Percentiles rank a stretch among this genome's conserved stretches.
Evolutionary conservation across 139 green algal species (phyloP).

Genomic region (Ettlia oleoabundans): DNA sequence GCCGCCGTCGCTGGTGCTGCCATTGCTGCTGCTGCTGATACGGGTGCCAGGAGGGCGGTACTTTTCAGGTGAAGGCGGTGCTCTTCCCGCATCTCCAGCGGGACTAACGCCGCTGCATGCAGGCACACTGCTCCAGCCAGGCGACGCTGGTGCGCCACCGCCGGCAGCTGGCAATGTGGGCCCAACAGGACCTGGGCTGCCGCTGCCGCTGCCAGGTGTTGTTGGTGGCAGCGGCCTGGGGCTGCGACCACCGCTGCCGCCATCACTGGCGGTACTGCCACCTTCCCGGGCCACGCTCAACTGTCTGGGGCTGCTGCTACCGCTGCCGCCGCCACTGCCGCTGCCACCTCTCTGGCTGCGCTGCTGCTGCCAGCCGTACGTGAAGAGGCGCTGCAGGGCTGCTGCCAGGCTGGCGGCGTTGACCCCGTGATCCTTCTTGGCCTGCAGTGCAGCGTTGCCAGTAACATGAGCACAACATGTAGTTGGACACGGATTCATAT

Average conservation of each 20-base stretch:
- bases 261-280: too few species aligned
- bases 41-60: too few species aligned
- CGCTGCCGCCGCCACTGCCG: neutral
- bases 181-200: neutral
- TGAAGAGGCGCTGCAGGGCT: conserved; percentile 22
- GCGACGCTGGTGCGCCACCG: too few species aligned
- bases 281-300: too few species aligned
- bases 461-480: neutral
- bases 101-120: too few species aligned
- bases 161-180: too few species aligned
- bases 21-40: neutral
- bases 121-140: too few species aligned
- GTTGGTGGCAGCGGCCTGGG: neutral
- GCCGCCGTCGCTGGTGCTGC: neutral
- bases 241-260: neutral
- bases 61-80: too few species aligned
- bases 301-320: too few species aligned
- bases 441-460: neutral
- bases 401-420: conserved; percentile 6
- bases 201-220: neutral
- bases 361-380: conserved; percentile 26
- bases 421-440: conserved; percentile 30
- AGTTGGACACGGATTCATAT: neutral
- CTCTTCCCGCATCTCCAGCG: too few species aligned
- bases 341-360: neutral